Conservation (phyloP, 169 alveolate genomes). For the Perkinsus chesapeaki region DNA sequence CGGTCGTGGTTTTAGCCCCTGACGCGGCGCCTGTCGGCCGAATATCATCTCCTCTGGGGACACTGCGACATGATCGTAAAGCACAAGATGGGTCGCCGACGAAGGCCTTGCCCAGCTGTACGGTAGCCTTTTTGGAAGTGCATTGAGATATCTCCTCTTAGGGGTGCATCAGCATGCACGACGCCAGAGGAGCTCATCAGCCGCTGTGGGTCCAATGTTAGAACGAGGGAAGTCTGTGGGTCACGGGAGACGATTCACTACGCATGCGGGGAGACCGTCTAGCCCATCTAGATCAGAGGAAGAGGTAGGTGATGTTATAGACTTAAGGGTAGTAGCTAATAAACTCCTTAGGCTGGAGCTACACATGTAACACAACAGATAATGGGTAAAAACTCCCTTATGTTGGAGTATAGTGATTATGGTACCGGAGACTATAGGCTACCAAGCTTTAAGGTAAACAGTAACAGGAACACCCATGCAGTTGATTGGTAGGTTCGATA, state of each 20-base stretch:
- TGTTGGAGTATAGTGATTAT: neutral
- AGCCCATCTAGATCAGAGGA: neutral
- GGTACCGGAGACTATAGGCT: neutral
- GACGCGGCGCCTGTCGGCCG: neutral
- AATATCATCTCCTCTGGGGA: neutral
- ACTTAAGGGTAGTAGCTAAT: neutral
- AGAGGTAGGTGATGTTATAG: neutral
- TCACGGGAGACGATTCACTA: neutral
- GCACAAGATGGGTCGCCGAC: neutral
- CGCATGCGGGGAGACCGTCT: neutral
- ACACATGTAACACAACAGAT: neutral
- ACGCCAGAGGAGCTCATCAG: neutral
- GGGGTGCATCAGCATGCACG: conserved; percentile 2
- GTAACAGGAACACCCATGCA: neutral
- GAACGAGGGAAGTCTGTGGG: neutral
- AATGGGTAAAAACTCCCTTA: neutral
- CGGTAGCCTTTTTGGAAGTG: neutral
- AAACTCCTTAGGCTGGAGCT: neutral
- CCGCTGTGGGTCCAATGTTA: neutral
- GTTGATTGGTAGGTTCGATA: neutral
- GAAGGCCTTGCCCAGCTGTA: neutral
- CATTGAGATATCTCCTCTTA: neutral
- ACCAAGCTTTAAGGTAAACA: neutral
- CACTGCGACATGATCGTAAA: neutral
- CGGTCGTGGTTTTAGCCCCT: no score